Percentiles rank a stretch among this genome's conserved stretches.
phyloP scores from a whole-genome alignment of 306 rosid species.

The Corylus avellana region DNA sequence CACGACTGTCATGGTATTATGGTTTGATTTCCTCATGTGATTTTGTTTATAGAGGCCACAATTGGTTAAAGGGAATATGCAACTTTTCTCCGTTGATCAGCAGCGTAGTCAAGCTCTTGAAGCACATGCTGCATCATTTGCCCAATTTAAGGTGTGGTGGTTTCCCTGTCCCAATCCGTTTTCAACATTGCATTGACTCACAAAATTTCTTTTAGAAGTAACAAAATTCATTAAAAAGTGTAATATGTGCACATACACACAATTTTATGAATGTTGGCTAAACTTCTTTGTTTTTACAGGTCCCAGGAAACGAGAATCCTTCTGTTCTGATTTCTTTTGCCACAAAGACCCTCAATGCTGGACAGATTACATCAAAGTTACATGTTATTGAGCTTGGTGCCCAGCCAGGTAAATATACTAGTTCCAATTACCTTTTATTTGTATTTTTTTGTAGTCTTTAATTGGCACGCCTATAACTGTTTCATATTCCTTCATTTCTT shows the following conservation, averaged over 20 bases:
- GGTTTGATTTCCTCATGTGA: constrained; percentile 20
- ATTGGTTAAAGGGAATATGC: constrained; percentile 98
- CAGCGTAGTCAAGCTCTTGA: constrained; percentile 99
- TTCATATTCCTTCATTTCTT: background rate
- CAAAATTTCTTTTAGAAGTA: background rate
- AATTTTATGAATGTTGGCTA: constrained; percentile 1
- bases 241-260: background rate
- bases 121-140: constrained; percentile 98
- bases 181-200: constrained; percentile 4
- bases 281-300: constrained; percentile 46
- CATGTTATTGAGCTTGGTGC: constrained; percentile 99
- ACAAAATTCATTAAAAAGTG: background rate
- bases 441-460: constrained; percentile 18
- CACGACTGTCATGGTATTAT: constrained; percentile 10
- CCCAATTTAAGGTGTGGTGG: constrained; percentile 75
- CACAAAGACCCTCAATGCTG: constrained; percentile 88
- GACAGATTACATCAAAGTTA: constrained; percentile 86
- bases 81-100: constrained; percentile 93
- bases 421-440: constrained; percentile 13
- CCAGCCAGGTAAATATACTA: constrained; percentile 77
- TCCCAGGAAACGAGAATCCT: constrained; percentile 91
- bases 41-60: constrained; percentile 75
- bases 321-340: constrained; percentile 91
- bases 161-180: constrained; percentile 4
- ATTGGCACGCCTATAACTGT: background rate